Conservation (phyloP, 78 protist genomes). For the Protostelium mycophagum region DNA sequence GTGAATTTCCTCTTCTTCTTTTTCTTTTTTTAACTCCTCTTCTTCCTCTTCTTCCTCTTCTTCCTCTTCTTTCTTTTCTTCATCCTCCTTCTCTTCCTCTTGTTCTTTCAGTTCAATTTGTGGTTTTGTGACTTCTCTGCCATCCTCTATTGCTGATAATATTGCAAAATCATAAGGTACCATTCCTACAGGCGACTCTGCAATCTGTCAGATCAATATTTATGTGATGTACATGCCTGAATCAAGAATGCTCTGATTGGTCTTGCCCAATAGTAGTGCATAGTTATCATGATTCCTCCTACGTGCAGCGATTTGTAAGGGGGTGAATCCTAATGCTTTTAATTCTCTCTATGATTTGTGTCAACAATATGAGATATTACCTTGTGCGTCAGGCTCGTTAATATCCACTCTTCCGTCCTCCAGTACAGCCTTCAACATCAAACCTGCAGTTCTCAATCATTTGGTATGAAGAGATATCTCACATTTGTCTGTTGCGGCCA, state of each 20-base stretch:
- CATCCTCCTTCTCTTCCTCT: background rate
- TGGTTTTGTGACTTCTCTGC: too few species aligned
- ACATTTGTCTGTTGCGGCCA: too few species aligned
- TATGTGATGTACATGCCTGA: background rate
- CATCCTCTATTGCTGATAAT: background rate
- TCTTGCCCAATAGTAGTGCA: background rate
- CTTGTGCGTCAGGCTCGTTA: background rate
- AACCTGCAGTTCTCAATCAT: too few species aligned
- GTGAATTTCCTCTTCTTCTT: too few species aligned
- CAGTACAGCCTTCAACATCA: background rate
- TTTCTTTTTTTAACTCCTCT: background rate
- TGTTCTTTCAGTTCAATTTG: too few species aligned
- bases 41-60: background rate
- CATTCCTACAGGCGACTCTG: background rate
- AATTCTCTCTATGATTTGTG: background rate
- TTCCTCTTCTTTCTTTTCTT: background rate
- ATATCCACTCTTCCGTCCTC: background rate
- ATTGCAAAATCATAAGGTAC: background rate
- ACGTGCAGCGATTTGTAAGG: background rate
- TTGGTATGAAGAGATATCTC: too few species aligned
- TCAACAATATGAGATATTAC: too few species aligned
- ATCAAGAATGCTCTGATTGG: background rate
- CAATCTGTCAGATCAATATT: background rate
- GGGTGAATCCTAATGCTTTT: background rate
- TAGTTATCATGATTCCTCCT: background rate